Conservation (phyloP, 768 basidiomycete species). For the Tylopilus sp. region DNA sequence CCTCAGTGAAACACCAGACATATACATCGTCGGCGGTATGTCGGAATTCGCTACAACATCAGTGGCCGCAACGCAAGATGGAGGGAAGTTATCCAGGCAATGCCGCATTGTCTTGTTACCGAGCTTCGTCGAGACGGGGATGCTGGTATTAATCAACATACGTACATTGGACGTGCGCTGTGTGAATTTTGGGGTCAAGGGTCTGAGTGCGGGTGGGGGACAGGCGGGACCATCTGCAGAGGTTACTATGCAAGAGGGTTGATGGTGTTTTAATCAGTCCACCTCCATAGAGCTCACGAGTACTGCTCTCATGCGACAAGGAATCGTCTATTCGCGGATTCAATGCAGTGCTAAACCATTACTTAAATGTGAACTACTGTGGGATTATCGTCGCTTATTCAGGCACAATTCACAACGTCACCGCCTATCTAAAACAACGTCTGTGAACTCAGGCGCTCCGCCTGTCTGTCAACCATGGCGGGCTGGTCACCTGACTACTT, state of each 20-base stretch:
- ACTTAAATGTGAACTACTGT: neutral
- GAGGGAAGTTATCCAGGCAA: constrained; percentile 30
- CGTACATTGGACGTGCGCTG: constrained; percentile 68
- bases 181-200: constrained; percentile 50
- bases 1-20: constrained; percentile 76
- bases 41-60: constrained; percentile 75
- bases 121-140: constrained; percentile 73
- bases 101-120: constrained; percentile 83
- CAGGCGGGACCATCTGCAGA: constrained; percentile 5
- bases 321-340: no score
- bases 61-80: constrained; percentile 40
- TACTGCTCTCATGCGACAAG: no score
- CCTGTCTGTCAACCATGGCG: no score
- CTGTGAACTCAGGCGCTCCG: no score
- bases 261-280: neutral
- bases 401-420: no score
- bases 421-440: no score
- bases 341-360: no score
- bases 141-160: constrained; percentile 76
- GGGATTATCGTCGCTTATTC: no score
- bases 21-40: constrained; percentile 94
- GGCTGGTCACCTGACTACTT: no score
- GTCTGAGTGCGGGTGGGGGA: constrained; percentile 27
- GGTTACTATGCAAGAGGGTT: constrained; percentile 26
- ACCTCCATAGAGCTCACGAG: no score